Evolutionary conservation across 2,329 filamentous ascomycete genomes (phyloP).

Genomic region (Neodidymelliopsis sp.): DNA sequence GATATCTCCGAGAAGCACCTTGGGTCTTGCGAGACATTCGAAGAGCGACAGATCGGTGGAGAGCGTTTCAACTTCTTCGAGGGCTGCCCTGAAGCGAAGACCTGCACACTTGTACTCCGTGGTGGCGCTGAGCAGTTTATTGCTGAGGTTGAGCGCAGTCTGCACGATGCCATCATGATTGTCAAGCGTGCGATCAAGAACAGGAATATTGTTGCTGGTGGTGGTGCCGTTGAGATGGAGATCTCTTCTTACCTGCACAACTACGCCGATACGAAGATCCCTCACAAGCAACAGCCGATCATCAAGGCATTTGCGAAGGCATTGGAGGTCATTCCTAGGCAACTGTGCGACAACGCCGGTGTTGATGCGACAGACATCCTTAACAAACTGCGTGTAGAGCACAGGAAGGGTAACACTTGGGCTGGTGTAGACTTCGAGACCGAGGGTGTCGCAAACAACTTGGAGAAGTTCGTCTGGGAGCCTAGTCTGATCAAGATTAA

Average conservation of each 20-base stretch:
- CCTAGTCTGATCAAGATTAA: conserved; percentile 96
- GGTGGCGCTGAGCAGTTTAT: conserved; percentile 99
- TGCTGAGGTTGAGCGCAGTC: conserved; percentile 94
- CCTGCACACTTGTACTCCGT: conserved; percentile 92
- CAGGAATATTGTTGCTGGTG: conserved; percentile 91
- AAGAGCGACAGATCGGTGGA: conserved; percentile 95
- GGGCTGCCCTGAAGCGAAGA: conserved; percentile 93
- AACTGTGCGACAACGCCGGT: conserved; percentile 97
- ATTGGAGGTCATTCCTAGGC: conserved; percentile 92
- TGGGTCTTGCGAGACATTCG: conserved; percentile 87
- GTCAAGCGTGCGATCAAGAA: conserved; percentile 98
- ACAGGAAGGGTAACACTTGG: conserved; percentile 91
- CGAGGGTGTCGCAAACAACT: conserved; percentile 93
- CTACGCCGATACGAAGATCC: conserved; percentile 90
- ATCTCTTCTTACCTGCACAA: conserved; percentile 90
- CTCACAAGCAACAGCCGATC: conserved; percentile 94
- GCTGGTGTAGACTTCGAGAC: conserved; percentile 93
- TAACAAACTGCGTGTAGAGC: conserved; percentile 94
- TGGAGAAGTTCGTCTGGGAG: conserved; percentile 97
- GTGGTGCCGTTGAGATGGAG: conserved; percentile 96
- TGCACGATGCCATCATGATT: conserved; percentile 99
- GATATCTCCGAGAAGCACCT: conserved; percentile 90
- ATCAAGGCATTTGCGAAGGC: conserved; percentile 99
- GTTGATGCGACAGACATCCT: conserved; percentile 98
- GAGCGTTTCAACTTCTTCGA: conserved; percentile 99